Evolutionary conservation across 1,139 yeast species (phyloP).

Genomic region (Petasospora rhodanensis): DNA sequence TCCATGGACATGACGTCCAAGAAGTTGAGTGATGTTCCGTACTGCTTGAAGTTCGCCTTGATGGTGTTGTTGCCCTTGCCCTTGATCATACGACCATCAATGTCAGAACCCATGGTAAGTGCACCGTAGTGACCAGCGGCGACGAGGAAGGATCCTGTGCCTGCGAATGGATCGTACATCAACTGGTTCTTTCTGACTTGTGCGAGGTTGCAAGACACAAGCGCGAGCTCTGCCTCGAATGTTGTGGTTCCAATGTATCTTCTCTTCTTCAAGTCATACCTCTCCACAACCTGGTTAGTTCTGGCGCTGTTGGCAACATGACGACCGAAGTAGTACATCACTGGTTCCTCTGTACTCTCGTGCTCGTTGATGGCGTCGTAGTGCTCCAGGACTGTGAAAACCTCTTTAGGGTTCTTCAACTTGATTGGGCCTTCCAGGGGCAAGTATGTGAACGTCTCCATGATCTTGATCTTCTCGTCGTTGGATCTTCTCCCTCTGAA

Average conservation of each 20-base stretch:
- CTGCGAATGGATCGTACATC: constrained; percentile 92
- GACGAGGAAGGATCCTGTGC: constrained; percentile 91
- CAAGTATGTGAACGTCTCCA: constrained; percentile 69
- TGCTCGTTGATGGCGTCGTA: constrained; percentile 46
- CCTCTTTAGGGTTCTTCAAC: constrained; percentile 73
- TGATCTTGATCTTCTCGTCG: constrained; percentile 52
- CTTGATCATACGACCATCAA: constrained; percentile 76
- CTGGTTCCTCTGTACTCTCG: constrained; percentile 51
- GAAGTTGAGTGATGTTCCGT: constrained; percentile 52
- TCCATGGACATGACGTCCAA: constrained; percentile 88
- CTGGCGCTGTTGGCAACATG: constrained; percentile 64
- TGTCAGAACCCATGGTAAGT: constrained; percentile 80
- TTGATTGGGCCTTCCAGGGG: constrained; percentile 72
- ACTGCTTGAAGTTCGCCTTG: constrained; percentile 68
- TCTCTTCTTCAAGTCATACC: constrained; percentile 76
- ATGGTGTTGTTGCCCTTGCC: constrained; percentile 63
- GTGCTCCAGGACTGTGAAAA: constrained; percentile 71
- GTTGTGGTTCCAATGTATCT: constrained; percentile 94
- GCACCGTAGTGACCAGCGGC: constrained; percentile 90
- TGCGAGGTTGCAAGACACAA: constrained; percentile 83
- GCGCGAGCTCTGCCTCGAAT: constrained; percentile 83
- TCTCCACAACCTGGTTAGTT: constrained; percentile 57
- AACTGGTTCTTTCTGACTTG: constrained; percentile 63
- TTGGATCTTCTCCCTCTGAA: constrained; percentile 64
- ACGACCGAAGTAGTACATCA: constrained; percentile 70